phyloP scores from a whole-genome alignment of 768 basidiomycete genomes.

The Mycena kentingensis region DNA sequence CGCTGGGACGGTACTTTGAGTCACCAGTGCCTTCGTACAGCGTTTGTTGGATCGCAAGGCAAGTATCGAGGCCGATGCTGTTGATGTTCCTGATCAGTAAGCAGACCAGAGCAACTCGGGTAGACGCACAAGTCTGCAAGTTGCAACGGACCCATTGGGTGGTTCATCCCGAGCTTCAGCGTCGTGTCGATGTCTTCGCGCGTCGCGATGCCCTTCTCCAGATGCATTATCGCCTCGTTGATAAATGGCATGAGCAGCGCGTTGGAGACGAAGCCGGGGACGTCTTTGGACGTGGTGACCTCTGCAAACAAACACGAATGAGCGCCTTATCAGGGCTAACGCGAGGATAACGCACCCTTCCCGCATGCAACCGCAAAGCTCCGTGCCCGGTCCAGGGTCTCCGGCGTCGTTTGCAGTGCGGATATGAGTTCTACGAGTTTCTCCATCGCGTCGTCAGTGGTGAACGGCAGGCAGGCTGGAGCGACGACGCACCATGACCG shows the following conservation, averaged over 20 bases:
- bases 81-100: not conserved
- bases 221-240: constrained; percentile 93
- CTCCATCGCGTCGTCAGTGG: constrained; percentile 37
- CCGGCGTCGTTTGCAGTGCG: constrained; percentile 83
- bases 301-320: constrained; percentile 45
- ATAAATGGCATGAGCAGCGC: constrained; percentile 96
- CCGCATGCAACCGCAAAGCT: constrained; percentile 86
- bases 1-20: constrained; percentile 91
- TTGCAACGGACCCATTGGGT: constrained; percentile 93
- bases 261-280: constrained; percentile 95
- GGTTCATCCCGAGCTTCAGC: constrained; percentile 89
- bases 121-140: constrained; percentile 44
- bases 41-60: constrained; percentile 89
- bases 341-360: constrained; percentile 65
- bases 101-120: not conserved
- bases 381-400: constrained; percentile 74
- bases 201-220: constrained; percentile 93
- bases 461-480: not conserved
- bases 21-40: constrained; percentile 88
- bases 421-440: constrained; percentile 96
- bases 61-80: constrained; percentile 97
- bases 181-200: constrained; percentile 96
- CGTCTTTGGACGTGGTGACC: constrained; percentile 88
- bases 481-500: constrained; percentile 74
- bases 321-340: not conserved